Percentiles rank a stretch among this genome's conserved stretches.
These are phyloP conservation scores for Poa pratensis DNA, from an alignment of 176 grass and related monocot genomes.

Conservation along the genomic window DNA sequence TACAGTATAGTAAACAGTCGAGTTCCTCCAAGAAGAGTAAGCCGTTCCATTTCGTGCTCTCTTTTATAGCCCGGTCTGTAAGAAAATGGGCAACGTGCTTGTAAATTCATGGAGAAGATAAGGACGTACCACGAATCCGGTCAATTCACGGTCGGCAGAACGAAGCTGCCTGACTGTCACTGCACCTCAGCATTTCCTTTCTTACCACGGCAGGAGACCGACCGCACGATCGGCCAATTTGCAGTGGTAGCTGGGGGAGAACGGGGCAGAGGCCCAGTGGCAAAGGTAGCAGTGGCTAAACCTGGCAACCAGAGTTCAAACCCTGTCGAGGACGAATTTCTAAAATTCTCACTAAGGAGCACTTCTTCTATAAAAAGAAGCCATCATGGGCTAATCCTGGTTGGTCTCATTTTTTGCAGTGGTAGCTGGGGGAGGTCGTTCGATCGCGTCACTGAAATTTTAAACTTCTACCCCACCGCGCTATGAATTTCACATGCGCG, in stretches of 20 bases:
- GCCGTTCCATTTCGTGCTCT: neutral
- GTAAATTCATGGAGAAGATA: too few species aligned
- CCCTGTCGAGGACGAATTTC: too few species aligned
- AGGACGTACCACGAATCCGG: neutral
- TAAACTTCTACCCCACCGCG: slow-evolving; percentile 42
- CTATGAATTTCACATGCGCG: slow-evolving; percentile 47
- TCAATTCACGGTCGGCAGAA: neutral
- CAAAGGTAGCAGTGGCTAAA: too few species aligned
- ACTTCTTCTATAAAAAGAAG: too few species aligned
- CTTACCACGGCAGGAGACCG: neutral
- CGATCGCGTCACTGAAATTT: neutral
- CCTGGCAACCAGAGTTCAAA: too few species aligned
- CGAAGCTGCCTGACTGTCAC: neutral
- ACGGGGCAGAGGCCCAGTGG: too few species aligned
- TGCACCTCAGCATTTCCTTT: neutral
- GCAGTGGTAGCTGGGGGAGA: neutral
- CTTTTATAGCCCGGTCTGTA: neutral
- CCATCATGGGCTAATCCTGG: too few species aligned
- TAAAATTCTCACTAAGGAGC: too few species aligned
- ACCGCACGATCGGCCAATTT: neutral
- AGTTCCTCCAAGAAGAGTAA: neutral
- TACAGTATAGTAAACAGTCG: neutral
- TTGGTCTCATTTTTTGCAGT: too few species aligned
- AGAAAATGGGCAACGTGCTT: too few species aligned
- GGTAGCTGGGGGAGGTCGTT: neutral